Conservation (phyloP, 2,329 filamentous ascomycete genomes). For the Teratosphaeria gauchensis region DNA sequence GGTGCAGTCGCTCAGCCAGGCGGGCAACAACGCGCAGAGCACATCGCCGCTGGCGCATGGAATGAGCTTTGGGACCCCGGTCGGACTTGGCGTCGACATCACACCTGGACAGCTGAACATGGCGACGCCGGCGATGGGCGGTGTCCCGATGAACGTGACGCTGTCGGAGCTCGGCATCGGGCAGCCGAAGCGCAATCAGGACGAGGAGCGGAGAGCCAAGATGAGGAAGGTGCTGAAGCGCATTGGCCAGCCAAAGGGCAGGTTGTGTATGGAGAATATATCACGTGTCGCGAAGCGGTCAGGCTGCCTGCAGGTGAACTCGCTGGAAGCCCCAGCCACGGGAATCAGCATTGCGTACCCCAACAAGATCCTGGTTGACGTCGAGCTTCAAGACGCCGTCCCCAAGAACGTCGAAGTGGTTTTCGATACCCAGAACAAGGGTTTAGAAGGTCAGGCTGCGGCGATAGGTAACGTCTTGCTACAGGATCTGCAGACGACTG, state of each 20-base stretch:
- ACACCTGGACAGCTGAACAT: conserved; percentile 33
- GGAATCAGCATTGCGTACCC: conserved; percentile 23
- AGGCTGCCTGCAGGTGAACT: background rate
- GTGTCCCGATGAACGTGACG: conserved; percentile 32
- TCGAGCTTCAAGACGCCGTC: conserved; percentile 20
- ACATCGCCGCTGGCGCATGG: conserved; percentile 14
- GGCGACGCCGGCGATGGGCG: conserved; percentile 22
- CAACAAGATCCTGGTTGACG: conserved; percentile 25
- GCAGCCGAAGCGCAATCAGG: conserved; percentile 33
- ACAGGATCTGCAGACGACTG: conserved; percentile 51
- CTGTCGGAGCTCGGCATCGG: conserved; percentile 36
- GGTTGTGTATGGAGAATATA: conserved; percentile 66
- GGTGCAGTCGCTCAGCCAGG: conserved; percentile 22
- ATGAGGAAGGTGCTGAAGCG: conserved; percentile 55
- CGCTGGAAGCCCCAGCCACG: background rate
- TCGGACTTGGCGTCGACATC: conserved; percentile 20
- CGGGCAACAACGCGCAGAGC: conserved; percentile 13
- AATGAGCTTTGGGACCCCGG: conserved; percentile 22
- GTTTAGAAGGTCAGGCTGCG: conserved; percentile 50
- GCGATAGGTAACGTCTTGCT: conserved; percentile 57
- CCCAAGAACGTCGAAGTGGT: conserved; percentile 50
- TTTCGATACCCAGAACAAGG: conserved; percentile 51
- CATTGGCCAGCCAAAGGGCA: conserved; percentile 57
- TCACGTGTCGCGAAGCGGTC: conserved; percentile 53
- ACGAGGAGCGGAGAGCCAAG: conserved; percentile 42